Evolutionary conservation across 768 basidiomycete species (phyloP).

Genomic region (Lactarius deliciosus): DNA sequence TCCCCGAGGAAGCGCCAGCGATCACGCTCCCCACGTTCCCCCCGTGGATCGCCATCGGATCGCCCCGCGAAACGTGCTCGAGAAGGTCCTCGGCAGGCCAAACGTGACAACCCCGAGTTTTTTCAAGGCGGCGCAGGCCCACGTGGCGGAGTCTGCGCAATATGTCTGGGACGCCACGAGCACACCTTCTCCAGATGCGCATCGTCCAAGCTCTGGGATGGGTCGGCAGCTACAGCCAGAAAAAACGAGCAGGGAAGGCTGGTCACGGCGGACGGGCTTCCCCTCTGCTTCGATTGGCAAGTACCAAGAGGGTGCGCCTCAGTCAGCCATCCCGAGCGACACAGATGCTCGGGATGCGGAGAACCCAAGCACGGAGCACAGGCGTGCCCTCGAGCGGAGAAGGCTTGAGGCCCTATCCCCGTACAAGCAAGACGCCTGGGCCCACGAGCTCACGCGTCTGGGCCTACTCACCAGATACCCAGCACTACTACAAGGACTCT

Average conservation of each 20-base stretch:
- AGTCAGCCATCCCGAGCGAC: too few relatives aligned
- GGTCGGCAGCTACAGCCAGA: too few relatives aligned
- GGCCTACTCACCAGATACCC: slow-evolving; percentile 33
- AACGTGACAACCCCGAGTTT: not conserved
- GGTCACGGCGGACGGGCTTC: not conserved
- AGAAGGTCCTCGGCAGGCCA: accelerated
- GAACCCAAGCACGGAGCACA: slow-evolving; percentile 41
- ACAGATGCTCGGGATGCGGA: slow-evolving; percentile 45
- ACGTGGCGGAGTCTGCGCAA: not conserved
- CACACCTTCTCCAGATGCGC: too few relatives aligned
- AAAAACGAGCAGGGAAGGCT: too few relatives aligned
- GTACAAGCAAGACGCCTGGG: slow-evolving; percentile 38
- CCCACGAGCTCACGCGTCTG: slow-evolving; percentile 23
- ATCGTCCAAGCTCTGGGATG: too few relatives aligned
- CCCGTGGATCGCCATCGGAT: accelerated
- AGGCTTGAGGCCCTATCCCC: slow-evolving; percentile 35
- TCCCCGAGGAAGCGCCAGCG: not conserved
- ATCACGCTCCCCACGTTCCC: not conserved
- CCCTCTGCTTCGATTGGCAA: not conserved
- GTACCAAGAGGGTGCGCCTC: too few relatives aligned
- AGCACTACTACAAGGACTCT: slow-evolving; percentile 32
- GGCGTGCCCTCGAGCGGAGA: slow-evolving; percentile 40
- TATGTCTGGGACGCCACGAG: too few relatives aligned
- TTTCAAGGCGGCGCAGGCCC: not conserved
- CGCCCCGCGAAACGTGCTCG: too few relatives aligned